These are phyloP conservation scores for Vittaforma corneae DNA, from an alignment of 371 early-diverging fungal genomes.

Conservation along the genomic window DNA sequence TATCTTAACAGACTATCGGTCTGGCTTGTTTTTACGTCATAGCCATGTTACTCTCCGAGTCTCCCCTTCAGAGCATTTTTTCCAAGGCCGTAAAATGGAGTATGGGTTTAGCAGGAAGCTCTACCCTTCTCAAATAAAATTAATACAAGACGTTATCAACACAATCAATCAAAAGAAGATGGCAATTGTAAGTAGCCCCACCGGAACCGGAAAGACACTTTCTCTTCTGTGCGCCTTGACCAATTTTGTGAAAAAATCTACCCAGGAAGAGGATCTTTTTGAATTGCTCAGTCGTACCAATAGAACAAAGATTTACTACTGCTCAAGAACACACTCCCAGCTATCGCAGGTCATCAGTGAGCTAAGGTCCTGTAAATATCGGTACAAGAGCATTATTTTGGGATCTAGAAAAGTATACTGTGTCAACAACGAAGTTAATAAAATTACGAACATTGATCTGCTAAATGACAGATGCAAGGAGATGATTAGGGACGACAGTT, in stretches of 20 bases:
- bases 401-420: slow-evolving; percentile 57
- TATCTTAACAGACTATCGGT: not conserved
- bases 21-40: too few species aligned
- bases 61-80: too few species aligned
- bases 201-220: slow-evolving; percentile 59
- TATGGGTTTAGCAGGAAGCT: slow-evolving; percentile 28
- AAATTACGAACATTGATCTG: slow-evolving; percentile 24
- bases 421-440: slow-evolving; percentile 44
- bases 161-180: slow-evolving; percentile 35
- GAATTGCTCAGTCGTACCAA: slow-evolving; percentile 4
- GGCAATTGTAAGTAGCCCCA: slow-evolving; percentile 57
- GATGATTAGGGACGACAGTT: slow-evolving; percentile 38
- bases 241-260: slow-evolving; percentile 32
- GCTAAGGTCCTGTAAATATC: slow-evolving; percentile 36
- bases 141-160: slow-evolving; percentile 45
- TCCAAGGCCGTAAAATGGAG: too few species aligned
- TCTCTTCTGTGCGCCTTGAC: slow-evolving; percentile 44
- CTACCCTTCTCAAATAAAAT: slow-evolving; percentile 50
- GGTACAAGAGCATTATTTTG: slow-evolving; percentile 40
- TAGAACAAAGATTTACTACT: slow-evolving; percentile 51
- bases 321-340: slow-evolving; percentile 58
- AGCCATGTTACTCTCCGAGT: too few species aligned
- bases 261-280: slow-evolving; percentile 17
- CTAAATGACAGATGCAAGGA: slow-evolving; percentile 55
- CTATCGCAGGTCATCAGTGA: slow-evolving; percentile 55